Conservation (phyloP, 2,329 filamentous ascomycete species). For the Cephalotrichum gorgonifer region DNA sequence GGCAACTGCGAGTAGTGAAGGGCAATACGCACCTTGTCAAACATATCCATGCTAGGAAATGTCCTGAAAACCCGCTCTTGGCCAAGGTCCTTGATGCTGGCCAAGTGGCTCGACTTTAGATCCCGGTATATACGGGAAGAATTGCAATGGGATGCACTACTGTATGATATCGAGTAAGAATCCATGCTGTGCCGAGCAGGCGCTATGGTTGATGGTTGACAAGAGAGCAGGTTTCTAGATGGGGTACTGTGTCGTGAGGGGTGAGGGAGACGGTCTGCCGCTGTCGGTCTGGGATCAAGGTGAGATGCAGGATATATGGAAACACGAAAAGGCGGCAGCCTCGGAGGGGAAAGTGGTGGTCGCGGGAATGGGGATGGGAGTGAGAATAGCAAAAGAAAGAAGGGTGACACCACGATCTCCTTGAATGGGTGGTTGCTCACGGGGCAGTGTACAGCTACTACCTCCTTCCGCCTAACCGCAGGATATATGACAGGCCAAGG, state of each 20-base stretch:
- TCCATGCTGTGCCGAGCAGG: conserved; percentile 26
- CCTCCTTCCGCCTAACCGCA: no score
- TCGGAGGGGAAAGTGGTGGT: not conserved
- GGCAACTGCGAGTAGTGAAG: not conserved
- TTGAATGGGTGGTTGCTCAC: not conserved
- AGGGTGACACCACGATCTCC: not conserved
- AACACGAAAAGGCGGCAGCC: not conserved
- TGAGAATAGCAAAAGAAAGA: not conserved
- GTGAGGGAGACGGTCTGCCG: not conserved
- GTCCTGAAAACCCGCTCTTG: conserved; percentile 18
- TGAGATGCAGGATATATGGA: not conserved
- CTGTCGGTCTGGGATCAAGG: not conserved
- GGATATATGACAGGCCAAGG: not conserved
- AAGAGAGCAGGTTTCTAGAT: not conserved
- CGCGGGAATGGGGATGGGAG: no score
- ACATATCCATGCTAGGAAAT: conserved; percentile 18
- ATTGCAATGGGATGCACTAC: conserved; percentile 29
- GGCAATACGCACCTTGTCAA: conserved; percentile 23
- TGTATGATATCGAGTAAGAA: conserved; percentile 39
- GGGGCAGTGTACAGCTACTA: not conserved
- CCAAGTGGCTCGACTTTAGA: conserved; percentile 28
- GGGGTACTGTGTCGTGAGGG: not conserved
- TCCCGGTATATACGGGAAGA: conserved; percentile 40
- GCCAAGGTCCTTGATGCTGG: conserved; percentile 21
- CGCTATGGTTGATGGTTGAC: not conserved